Evolutionary conservation across 1,284 basidiomycete genomes (phyloP), one percentile per base, ranked within the genome.

Genomic region (Apiotrichum montevideense): DNA sequence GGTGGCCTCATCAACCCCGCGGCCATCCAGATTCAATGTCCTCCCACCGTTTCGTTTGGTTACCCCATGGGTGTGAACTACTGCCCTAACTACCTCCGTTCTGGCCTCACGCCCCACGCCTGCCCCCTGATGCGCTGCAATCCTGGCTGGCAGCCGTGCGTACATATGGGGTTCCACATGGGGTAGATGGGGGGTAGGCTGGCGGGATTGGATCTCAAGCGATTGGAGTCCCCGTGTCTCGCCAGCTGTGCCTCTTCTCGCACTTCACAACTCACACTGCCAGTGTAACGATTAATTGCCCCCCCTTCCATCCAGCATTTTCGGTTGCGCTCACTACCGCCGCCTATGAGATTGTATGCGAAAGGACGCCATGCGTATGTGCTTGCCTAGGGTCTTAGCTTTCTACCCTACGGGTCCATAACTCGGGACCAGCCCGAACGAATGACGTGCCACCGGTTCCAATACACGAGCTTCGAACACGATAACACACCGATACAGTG

Each of bases 1-100:
- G 69, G 68, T 43, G 66, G 68, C 21, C 51, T 72, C 42, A 4
- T 43, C 40, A 45, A 45, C 43, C 52, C 52, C 7, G 45, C 44
- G 3, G 15, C 15, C n/a, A 13, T 40, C 21, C 2, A 6, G 4
- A 21, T 40, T 15, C 3, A 3, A 3, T 49, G 21, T 21, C 47
- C 47, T 3, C 47, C 47, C 9, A 49, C 35, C 14, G 5, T 47
- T 3, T 13, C 11, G 21, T 11, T 49, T 5, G 37, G 47, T 21
- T 21, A 5, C 37, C 14, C 6, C 7, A 35, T 37, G 9, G 35
- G 35, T 11, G 47, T 49, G 15, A 49, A 49, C 35, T 49, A 49
- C 37, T 49, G 29, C 13, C 47, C 47, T 8, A 15, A 49, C 47
- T 49, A 49, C 47, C 47, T 49, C 4, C 47, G 47, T 11, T 35